A percentile compares a stretch with the other conserved stretches of the same genome.
Evolutionary conservation across 257 asterid species (phyloP).

Genomic region (Haberlea rhodopensis): DNA sequence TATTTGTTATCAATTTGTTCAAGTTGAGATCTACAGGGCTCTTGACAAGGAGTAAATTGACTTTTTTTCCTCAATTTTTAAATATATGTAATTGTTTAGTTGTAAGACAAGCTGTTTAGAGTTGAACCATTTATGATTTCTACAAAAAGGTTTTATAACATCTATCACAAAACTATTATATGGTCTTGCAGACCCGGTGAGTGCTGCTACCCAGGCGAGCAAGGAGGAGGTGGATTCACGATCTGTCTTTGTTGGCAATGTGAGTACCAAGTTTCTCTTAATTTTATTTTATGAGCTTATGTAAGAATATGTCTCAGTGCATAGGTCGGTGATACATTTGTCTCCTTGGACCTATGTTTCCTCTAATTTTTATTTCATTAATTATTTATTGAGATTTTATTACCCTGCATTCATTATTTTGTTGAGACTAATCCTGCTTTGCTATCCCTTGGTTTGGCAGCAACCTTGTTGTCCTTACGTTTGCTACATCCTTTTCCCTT

Average conservation of each 20-base stretch:
- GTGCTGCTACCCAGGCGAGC: slow-evolving; percentile 70
- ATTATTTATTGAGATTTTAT: slow-evolving; percentile 14
- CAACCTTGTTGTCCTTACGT: not conserved
- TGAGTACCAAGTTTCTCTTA: slow-evolving; percentile 37
- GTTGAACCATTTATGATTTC: not conserved
- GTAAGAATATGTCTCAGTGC: slow-evolving; percentile 6
- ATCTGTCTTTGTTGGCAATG: slow-evolving; percentile 92
- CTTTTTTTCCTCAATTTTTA: too few species aligned
- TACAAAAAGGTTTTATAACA: not conserved
- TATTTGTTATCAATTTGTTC: not conserved
- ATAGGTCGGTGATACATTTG: slow-evolving; percentile 8
- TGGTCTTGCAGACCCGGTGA: slow-evolving; percentile 61
- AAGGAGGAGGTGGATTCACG: slow-evolving; percentile 83
- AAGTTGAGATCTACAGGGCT: not conserved
- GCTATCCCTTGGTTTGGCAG: not conserved
- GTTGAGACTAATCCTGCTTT: not conserved
- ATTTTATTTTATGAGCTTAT: slow-evolving; percentile 1
- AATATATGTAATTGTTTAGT: not conserved
- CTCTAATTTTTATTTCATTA: not conserved
- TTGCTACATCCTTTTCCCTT: not conserved
- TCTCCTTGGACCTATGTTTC: not conserved
- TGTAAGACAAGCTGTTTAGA: not conserved
- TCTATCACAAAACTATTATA: not conserved
- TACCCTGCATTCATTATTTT: not conserved
- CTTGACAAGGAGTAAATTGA: not conserved